Evolutionary conservation across 2,329 filamentous ascomycete species (phyloP), one percentile per base, ranked within the genome.

Genomic region (Scopulariopsis brevicaulis): DNA sequence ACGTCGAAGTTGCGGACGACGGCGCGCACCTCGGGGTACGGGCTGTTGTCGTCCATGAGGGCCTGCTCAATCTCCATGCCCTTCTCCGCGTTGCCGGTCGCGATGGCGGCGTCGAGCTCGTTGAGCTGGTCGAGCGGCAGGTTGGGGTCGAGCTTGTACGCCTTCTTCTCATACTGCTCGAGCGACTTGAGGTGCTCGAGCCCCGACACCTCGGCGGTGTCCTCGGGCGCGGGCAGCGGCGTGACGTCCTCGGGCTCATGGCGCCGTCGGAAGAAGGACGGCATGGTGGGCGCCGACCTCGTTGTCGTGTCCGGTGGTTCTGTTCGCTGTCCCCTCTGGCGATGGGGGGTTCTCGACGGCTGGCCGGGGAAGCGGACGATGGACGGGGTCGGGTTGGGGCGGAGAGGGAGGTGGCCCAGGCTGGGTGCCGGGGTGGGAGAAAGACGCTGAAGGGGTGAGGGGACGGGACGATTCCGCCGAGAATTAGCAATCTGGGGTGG

Each of bases 11-110:
- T 86, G 60, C 80, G 74, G 20, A 87, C 84, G 20, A 84, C 81
- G 28, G 83, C 80, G 63, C 84, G 81, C 58, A 86, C 84, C 71
- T 86, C 83, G 43, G 82, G 81, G 65, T 86, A 87, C 2, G 84
- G 84, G 54, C 83, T 86, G 67, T 86, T 83, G 59, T 86, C 82
- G 65, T 85, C 77, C 64, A 84, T 74, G 59, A 80, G 70, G 53
- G 81, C 79, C 63, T 80, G 77, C 64, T 84, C 80, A 62, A 85
- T 77, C 60, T 78, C 76, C 55, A 80, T 69, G 58, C 79, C 80
- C 67, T 80, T 79, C 63, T 79, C 79, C 62, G 76, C 73, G 68
- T 83, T 79, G 59, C 77, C 74, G 1, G 76, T 77, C 50, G 76
- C 70, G 53, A 84, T 74, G 32, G 77, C 82, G 52, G 79, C 74